These are phyloP conservation scores for Psilocybe cubensis DNA, from an alignment of 768 basidiomycete species.

Conservation along the genomic window DNA sequence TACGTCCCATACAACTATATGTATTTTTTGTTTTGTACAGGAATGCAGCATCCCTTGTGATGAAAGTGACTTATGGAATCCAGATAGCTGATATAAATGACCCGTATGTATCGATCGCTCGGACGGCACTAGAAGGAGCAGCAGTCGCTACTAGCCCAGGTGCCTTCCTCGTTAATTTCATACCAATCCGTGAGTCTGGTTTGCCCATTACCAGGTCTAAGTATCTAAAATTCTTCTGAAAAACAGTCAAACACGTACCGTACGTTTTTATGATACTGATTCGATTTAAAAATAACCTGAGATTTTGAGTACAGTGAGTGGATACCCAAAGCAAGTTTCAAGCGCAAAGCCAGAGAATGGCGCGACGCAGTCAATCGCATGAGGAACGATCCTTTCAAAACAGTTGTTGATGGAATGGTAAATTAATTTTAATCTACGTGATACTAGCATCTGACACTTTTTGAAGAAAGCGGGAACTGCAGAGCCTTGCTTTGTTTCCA, in stretches of 20 bases:
- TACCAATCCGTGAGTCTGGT: constrained; percentile 24
- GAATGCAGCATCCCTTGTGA: constrained; percentile 53
- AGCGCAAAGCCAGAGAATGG: constrained; percentile 54
- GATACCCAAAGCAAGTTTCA: constrained; percentile 55
- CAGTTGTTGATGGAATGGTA: constrained; percentile 42
- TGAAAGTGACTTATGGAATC: constrained; percentile 58
- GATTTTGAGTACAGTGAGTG: constrained; percentile 40
- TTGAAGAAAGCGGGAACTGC: constrained; percentile 37
- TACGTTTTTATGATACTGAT: constrained; percentile 20
- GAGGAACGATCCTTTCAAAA: constrained; percentile 46
- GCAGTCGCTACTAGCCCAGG: constrained; percentile 54
- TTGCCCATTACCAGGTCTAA: neutral
- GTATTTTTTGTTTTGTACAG: constrained; percentile 26
- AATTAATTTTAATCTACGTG: neutral
- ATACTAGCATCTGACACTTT: neutral
- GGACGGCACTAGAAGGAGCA: constrained; percentile 54
- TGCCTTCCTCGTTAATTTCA: constrained; percentile 48
- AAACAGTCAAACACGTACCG: constrained; percentile 52
- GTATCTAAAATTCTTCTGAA: constrained; percentile 32
- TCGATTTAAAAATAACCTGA: too few relatives aligned
- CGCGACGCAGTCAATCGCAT: constrained; percentile 48
- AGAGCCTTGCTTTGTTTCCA: constrained; percentile 31
- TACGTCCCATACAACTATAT: neutral
- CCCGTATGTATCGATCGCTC: constrained; percentile 52
- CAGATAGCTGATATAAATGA: constrained; percentile 44